Percentiles rank a stretch among this genome's conserved stretches.
These are phyloP conservation scores for Globisporangium barbulae DNA, from an alignment of 352 stramenopile genomes.

Conservation along the genomic window DNA sequence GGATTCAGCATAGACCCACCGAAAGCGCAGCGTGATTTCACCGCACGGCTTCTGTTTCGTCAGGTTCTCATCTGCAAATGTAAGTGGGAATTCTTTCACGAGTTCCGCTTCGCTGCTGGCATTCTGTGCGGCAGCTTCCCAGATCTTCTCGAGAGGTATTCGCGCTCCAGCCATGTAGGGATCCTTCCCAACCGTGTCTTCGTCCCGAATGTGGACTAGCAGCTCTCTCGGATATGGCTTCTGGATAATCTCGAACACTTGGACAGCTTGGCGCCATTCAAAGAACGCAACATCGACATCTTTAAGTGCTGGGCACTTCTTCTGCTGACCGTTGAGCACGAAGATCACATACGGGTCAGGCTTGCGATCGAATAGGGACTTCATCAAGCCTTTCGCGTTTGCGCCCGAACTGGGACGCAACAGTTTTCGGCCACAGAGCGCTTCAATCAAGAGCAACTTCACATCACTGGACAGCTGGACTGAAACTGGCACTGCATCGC, in stretches of 20 bases:
- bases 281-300: slow-evolving; percentile 45
- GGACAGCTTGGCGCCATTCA: slow-evolving; percentile 41
- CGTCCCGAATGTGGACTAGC: slow-evolving; percentile 35
- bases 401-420: slow-evolving; percentile 18
- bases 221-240: slow-evolving; percentile 33
- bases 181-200: slow-evolving; percentile 34
- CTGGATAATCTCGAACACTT: slow-evolving; percentile 34
- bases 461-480: slow-evolving; percentile 19
- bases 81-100: slow-evolving; percentile 28
- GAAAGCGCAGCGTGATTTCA: slow-evolving; percentile 33
- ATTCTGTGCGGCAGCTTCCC: slow-evolving; percentile 13
- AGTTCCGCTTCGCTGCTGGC: slow-evolving; percentile 21
- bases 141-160: slow-evolving; percentile 29
- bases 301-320: slow-evolving; percentile 30
- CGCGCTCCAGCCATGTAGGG: slow-evolving; percentile 41
- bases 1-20: slow-evolving; percentile 32
- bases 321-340: slow-evolving; percentile 23
- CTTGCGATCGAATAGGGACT: slow-evolving; percentile 39
- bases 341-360: slow-evolving; percentile 47
- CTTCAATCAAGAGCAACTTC: slow-evolving; percentile 35
- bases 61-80: slow-evolving; percentile 37
- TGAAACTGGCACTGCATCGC: background rate
- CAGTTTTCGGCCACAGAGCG: slow-evolving; percentile 30
- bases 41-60: slow-evolving; percentile 38
- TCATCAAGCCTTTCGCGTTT: slow-evolving; percentile 28